Evolutionary conservation across 352 stramenopile species (phyloP).

Genomic region (Aphanomyces invadans): DNA sequence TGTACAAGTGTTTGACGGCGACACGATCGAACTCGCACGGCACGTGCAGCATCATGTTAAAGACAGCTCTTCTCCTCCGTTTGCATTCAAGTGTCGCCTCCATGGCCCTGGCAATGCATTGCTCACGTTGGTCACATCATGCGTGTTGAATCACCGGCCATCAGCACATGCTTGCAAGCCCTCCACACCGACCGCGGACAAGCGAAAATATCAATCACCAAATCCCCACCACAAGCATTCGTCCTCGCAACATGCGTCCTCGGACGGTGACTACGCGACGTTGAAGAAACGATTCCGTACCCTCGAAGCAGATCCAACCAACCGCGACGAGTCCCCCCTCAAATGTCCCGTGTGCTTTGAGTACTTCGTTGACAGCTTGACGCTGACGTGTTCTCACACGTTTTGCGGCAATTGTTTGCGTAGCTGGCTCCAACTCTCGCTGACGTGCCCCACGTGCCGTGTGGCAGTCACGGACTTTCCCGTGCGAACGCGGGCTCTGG

Average conservation of each 20-base stretch:
- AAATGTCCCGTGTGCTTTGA: conserved; percentile 76
- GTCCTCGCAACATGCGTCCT: neutral
- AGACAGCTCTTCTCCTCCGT: neutral
- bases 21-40: conserved; percentile 55
- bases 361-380: conserved; percentile 69
- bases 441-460: conserved; percentile 75
- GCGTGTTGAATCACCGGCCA: neutral
- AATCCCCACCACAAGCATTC: neutral
- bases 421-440: conserved; percentile 65
- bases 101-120: conserved; percentile 18
- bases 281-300: conserved; percentile 20
- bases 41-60: neutral
- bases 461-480: conserved; percentile 50
- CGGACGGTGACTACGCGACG: neutral
- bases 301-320: neutral
- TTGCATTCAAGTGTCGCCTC: conserved; percentile 20
- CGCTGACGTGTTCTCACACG: conserved; percentile 73
- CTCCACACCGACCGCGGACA: neutral
- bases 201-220: neutral
- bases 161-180: neutral
- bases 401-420: conserved; percentile 75
- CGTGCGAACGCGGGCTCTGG: conserved; percentile 70
- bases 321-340: conserved; percentile 31
- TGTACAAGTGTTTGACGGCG: conserved; percentile 52
- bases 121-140: conserved; percentile 8